Evolutionary conservation across 148 eudicot species (phyloP).

Genomic region (Fagopyrum tataricum): DNA sequence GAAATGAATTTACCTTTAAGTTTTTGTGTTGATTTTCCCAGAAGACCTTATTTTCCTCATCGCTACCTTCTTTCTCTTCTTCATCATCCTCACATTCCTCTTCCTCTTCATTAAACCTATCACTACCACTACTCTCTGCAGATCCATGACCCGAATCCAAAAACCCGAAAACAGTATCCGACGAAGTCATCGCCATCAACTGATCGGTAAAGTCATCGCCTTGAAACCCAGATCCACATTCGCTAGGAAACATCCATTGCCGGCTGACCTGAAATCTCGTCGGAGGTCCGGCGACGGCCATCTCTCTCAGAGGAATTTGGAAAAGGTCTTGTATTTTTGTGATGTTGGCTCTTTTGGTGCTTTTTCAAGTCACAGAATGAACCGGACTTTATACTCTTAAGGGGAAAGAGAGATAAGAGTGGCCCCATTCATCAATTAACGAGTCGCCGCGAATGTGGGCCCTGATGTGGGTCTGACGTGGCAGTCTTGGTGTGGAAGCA

Average conservation of each 20-base stretch:
- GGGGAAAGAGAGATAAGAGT: background rate
- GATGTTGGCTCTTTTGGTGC: background rate
- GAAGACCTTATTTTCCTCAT: constrained; percentile 33
- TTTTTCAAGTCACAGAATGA: background rate
- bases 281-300: constrained; percentile 31
- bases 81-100: constrained; percentile 18
- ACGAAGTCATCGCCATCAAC: constrained; percentile 30
- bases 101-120: constrained; percentile 10
- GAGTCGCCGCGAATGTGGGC: constrained; percentile 35
- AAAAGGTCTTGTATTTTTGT: background rate
- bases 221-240: constrained; percentile 11
- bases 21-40: constrained; percentile 44
- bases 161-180: constrained; percentile 51
- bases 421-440: constrained; percentile 22
- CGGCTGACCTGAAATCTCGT: constrained; percentile 25
- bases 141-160: constrained; percentile 26
- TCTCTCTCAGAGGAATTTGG: background rate
- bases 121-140: constrained; percentile 24
- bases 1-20: constrained; percentile 26
- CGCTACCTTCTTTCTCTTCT: constrained; percentile 23
- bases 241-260: constrained; percentile 16
- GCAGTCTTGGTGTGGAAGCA: background rate
- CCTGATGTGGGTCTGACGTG: background rate
- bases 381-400: constrained; percentile 9
- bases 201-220: constrained; percentile 22